Evolutionary conservation across 1,139 yeast genomes (phyloP), one percentile per base, ranked within the genome.

Genomic region (Pichia sp.): DNA sequence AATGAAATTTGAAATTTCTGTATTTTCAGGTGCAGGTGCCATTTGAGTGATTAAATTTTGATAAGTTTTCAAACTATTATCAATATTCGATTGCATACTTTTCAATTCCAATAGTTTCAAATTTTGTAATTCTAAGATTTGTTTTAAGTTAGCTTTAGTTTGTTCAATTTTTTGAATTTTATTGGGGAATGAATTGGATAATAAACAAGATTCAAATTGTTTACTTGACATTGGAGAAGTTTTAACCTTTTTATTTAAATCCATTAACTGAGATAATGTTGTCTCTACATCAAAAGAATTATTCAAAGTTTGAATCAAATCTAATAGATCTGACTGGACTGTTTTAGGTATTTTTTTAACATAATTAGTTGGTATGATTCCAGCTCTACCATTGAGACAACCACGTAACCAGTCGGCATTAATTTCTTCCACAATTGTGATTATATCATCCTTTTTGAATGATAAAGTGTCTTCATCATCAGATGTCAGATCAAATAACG

Each of bases 401-500:
- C 99, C 99, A 60, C 89, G 77, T 87, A 97, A 88, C 99, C 99
- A 93, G 66, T 93, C 98, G 56, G 89, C 77, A 68, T 90, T 90
- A 8, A 87, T 96, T 19, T 87, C 79, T 62, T 90, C 98, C 47
- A 91, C 76, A 1, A 93, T 96, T 1, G 86, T 84, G 48, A 93
- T 91, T 3, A 83, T 73, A 64, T 86, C 95, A 27, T 89, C 91
- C 60, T 82, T 84, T 46, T 80, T 74, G 65, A 86, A 85, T 0
- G 89, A 81, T 29, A 86, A 70, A 56, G 86, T 90, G 57, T 84
- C 90, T 2, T 80, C 80, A 60, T 84, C 91, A 48, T 80, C 76
- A 1, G 96, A 80, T 22, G 79, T 73, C 47, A 91, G 74, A 65
- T 90, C 96, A 63, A 88, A 93, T 49, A 93, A 71, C 0, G 98